phyloP scores from a whole-genome alignment of 768 basidiomycete genomes.

The Paxillus ammoniavirescens region DNA sequence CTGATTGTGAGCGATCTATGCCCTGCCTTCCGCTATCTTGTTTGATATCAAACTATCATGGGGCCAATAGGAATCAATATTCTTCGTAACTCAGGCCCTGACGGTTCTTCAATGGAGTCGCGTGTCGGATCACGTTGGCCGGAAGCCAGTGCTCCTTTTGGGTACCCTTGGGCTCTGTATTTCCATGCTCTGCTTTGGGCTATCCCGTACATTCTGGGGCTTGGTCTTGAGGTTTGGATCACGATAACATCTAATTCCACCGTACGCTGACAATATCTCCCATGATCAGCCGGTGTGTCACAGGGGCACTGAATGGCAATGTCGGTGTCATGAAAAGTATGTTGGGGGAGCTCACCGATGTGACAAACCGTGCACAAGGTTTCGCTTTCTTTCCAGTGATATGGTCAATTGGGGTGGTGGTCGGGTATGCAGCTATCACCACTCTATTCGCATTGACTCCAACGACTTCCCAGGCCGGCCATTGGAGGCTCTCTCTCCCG shows the following conservation, averaged over 20 bases:
- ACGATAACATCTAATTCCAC: no score
- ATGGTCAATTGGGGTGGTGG: conserved; percentile 23
- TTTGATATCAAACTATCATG: background rate
- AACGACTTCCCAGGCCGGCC: conserved; percentile 18
- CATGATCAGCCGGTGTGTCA: conserved; percentile 45
- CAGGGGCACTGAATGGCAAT: conserved; percentile 62
- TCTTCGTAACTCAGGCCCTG: conserved; percentile 69
- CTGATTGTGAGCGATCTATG: conserved; percentile 48
- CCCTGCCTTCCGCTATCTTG: background rate
- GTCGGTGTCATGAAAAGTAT: conserved; percentile 66
- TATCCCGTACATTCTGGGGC: conserved; percentile 66
- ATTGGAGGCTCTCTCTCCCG: conserved; percentile 57
- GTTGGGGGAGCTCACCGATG: conserved; percentile 59
- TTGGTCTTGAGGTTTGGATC: conserved; percentile 41
- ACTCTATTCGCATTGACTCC: background rate
- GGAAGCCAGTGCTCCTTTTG: conserved; percentile 68
- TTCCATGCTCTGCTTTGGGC: conserved; percentile 70
- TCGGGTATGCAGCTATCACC: conserved; percentile 27
- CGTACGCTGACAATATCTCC: no score
- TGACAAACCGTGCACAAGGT: conserved; percentile 16
- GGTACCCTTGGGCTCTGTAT: conserved; percentile 61
- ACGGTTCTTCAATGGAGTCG: conserved; percentile 75
- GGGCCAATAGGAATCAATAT: conserved; percentile 60
- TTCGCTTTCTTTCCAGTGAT: conserved; percentile 18
- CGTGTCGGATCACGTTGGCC: conserved; percentile 64